Percentiles rank a stretch among this genome's conserved stretches.
These are phyloP conservation scores for Mycena citricolor DNA, from an alignment of 1,284 basidiomycete species.

Conservation along the genomic window DNA sequence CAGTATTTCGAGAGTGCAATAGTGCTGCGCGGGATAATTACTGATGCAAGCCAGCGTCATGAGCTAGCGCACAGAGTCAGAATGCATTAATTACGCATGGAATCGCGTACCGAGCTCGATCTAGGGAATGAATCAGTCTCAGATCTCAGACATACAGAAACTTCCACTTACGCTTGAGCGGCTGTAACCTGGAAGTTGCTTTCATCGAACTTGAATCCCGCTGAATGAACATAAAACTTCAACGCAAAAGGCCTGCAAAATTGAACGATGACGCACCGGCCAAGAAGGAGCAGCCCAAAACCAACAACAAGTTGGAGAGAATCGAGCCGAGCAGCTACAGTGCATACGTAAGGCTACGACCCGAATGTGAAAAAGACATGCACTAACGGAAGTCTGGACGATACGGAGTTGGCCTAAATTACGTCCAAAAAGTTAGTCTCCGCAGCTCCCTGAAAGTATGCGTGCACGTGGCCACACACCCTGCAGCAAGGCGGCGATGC, in stretches of 20 bases:
- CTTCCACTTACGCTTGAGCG: constrained; percentile 73
- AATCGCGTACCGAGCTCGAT: constrained; percentile 56
- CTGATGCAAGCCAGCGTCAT: constrained; percentile 90
- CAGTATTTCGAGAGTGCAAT: constrained; percentile 10
- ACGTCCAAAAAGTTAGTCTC: constrained; percentile 29
- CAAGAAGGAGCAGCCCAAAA: constrained; percentile 86
- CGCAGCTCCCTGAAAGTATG: constrained; percentile 47
- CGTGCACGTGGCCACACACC: constrained; percentile 41
- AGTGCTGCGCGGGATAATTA: no score
- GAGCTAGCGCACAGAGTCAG: constrained; percentile 45
- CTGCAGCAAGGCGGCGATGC: constrained; percentile 81
- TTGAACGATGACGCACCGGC: constrained; percentile 76
- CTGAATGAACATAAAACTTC: constrained; percentile 79
- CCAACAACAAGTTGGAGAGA: constrained; percentile 86
- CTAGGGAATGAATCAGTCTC: constrained; percentile 43
- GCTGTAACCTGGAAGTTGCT: constrained; percentile 80
- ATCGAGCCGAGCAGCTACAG: constrained; percentile 78
- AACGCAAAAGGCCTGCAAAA: constrained; percentile 67
- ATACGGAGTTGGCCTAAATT: constrained; percentile 76
- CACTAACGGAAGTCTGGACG: constrained; percentile 84
- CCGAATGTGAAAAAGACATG: constrained; percentile 28
- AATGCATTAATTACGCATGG: background rate
- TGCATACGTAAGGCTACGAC: constrained; percentile 34
- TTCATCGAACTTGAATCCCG: constrained; percentile 66
- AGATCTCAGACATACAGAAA: constrained; percentile 21